Base-by-base conservation (phyloP, 768 basidiomycete species). In the Suillus alpinus region DNA sequence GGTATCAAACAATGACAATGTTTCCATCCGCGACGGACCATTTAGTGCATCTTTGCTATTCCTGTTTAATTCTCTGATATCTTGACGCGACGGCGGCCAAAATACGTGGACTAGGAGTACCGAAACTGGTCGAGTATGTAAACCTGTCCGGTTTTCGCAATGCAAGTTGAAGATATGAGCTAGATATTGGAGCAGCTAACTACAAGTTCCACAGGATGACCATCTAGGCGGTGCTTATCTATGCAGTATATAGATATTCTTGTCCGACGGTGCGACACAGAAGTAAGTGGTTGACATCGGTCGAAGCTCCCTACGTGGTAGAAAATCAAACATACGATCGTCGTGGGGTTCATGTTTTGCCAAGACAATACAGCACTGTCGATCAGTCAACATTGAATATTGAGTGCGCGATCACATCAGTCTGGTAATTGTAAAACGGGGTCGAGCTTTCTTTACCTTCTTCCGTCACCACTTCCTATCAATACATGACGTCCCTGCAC, bases 291-390 rank as follows among this genome's bases (percentile, higher is more conserved):
- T 49, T 26, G 23, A n/a, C 12, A 36, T 23, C 34, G 18, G 50
- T 34, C 2, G 6, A 46, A 46, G n/a, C 7, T 34, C 20, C 4
- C 32, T n/a, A 36, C 50, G 34, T 51, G 4, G 32, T 34, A 13
- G 12, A 52, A 41, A 53, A 36, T 36, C 7, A 53, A 53, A 53
- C 52, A 37, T 36, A 23, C 52, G 52, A 37, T 50, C 55, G 57
- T 58, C 62, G 50, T 60, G 47, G 62, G 56, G 52, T 55, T 37
- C 8, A 16, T 14, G 18, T 64, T 50, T 31, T 62, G 31, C 47
- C 26, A 58, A 39, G 34, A 26, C 26, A 16, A 13, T 37, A 8
- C 40, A n/a, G 37, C 20, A 13, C n/a, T 37, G 44, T 46, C 31
- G 53, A 37, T 36, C 52, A 23, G 26, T 49, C 20, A 26, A 10